Base-by-base conservation (phyloP, 257 asterid genomes). In the Jacaranda mimosifolia region DNA sequence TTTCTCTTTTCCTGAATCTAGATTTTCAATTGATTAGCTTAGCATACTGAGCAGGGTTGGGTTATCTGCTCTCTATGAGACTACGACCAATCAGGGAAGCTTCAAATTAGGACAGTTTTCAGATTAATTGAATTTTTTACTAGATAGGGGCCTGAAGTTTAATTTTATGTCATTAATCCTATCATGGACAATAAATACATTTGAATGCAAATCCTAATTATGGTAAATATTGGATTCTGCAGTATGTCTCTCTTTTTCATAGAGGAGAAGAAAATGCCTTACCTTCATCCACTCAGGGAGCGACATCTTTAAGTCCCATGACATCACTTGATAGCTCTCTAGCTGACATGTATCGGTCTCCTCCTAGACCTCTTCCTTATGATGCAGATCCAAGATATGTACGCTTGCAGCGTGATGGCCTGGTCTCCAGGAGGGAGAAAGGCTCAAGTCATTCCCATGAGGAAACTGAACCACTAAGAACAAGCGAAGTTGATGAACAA, bases 281-380 rank as follows among this genome's bases (percentile, higher is more conserved):
- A 17, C 38, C 93, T 70, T 81, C 91, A 48, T 85, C 97, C 21
- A 32, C 85, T 65, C 95, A 81, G 59, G 97, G 86, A 48, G 43
- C 91, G 64, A 17, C 96, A 63, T 89, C 97, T 60, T 73, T 87
- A 74, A 84, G 79, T 73, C 88, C 97, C 39, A 59, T 87, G 71
- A 58, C 81, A 57, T 80, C 98, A 40, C 90, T 87, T 17, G 99
- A 92, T 83, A 85, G 81, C 85, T 91, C 99, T 59, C 70, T 94
- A 46, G 89, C 92, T 72, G 97, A 92, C 60, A 88, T 87, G 84
- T 93, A 89, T 65, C 98, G 91, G 18, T 81, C 97, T 80, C 97
- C 99, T 77, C 98, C 99, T 21, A 92, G 97, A 76, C 98, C 98
- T 67, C 85, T 92, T 83, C 98, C 98, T 79, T 94, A 92, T 15